Base-by-base conservation (phyloP, 768 basidiomycete species). In the Pholiota conissans region DNA sequence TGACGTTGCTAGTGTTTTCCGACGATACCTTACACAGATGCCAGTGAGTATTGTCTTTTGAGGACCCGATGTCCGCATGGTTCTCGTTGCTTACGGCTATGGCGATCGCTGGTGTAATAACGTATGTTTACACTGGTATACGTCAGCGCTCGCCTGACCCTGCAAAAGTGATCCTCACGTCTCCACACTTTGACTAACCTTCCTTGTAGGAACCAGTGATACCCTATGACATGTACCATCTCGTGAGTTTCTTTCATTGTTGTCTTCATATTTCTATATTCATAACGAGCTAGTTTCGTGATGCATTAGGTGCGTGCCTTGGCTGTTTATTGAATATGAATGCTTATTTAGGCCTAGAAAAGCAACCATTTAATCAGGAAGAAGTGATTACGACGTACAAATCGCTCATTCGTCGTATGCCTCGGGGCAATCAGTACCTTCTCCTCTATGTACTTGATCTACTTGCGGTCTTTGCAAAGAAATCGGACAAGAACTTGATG, bases 401-500 rank as follows among this genome's bases (percentile, higher is more conserved):
- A 66, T 77, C 80, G 29, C 79, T 99, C 56, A 96, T 99, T 59
- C 82, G 85, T 29, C 79, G 82, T 50, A 85, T 99, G 81, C 92
- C 96, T 1, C 85, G 86, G 28, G 82, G 90, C 20, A 96, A 98
- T 62, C 94, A 97, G 68, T 95, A 95, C 70, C 88, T 98, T n/a
- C 82, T 98, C 22, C 86, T 98, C 55, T 98, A 98, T 71, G 95
- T 98, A 49, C 84, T 99, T 57, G 96, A 99, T 71, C 82, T 99
- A 27, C 79, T 99, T 52, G 93, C 92, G 50, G 96, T 99, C 7
- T 98, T 98, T 73, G 89, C 94, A 3, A 84, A 90, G 57, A 95
- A 93, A 70, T 84, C 87, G 45, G 90, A 93, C 61, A 89, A 89
- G 76, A 99, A 99, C 71, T 76, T 95, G 48, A 99, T 99, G 96